These are phyloP conservation scores for Exophiala viscosa DNA, from an alignment of 2,329 filamentous ascomycete genomes.

Conservation along the genomic window DNA sequence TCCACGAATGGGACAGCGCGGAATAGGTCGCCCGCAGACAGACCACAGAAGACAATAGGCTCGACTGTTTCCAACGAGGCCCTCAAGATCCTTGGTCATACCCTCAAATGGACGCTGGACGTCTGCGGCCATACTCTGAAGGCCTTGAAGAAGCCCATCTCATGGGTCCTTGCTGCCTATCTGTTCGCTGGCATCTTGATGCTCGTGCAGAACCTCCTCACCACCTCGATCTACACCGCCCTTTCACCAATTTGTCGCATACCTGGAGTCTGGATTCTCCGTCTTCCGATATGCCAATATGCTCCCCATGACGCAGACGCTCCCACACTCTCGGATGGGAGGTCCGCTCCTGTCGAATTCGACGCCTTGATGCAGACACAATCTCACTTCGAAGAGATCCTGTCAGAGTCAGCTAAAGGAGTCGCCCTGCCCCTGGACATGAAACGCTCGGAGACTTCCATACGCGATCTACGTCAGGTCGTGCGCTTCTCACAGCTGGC, in stretches of 20 bases:
- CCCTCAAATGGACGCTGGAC: slow-evolving; percentile 19
- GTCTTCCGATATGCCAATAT: slow-evolving; percentile 60
- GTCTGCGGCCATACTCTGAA: slow-evolving; percentile 49
- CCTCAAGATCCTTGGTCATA: slow-evolving; percentile 4
- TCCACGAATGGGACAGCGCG: neutral
- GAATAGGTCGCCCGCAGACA: neutral
- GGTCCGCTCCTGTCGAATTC: slow-evolving; percentile 57
- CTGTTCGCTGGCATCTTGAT: slow-evolving; percentile 58
- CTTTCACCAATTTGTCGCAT: slow-evolving; percentile 68
- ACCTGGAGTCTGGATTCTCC: slow-evolving; percentile 60
- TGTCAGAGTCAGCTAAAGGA: slow-evolving; percentile 63
- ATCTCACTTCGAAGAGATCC: slow-evolving; percentile 69
- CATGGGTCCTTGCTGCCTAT: slow-evolving; percentile 59
- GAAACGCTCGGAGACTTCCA: slow-evolving; percentile 70
- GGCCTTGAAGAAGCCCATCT: slow-evolving; percentile 62
- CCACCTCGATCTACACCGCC: slow-evolving; percentile 57
- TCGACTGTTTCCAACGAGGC: slow-evolving; percentile 9
- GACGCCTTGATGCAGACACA: slow-evolving; percentile 72
- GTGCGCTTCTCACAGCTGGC: slow-evolving; percentile 68
- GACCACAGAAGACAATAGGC: neutral
- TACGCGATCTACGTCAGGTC: slow-evolving; percentile 69
- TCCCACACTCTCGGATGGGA: slow-evolving; percentile 28
- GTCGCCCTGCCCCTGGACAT: slow-evolving; percentile 71
- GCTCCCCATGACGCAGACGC: slow-evolving; percentile 2
- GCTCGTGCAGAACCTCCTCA: slow-evolving; percentile 60